Percentiles rank a stretch among this genome's conserved stretches.
phyloP scores from a whole-genome alignment of 345 rosid genomes.

The Hypericum perforatum region DNA sequence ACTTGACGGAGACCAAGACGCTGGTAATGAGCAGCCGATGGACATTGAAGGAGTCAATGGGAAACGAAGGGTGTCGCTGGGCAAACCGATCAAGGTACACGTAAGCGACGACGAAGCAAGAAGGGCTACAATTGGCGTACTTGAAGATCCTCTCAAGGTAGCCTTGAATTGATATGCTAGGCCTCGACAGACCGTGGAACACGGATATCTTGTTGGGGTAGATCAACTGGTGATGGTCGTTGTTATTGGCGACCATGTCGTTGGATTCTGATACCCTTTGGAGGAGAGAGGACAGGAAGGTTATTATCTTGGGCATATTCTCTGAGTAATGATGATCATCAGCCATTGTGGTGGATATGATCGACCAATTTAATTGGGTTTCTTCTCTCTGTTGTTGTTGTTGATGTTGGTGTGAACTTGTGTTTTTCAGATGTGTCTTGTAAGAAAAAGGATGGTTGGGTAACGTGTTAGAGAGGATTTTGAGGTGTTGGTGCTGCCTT shows the following conservation, averaged over 20 bases:
- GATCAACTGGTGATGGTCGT: slow-evolving; percentile 9
- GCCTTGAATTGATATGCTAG: slow-evolving; percentile 47
- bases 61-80: slow-evolving; percentile 60
- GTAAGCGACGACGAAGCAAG: slow-evolving; percentile 77
- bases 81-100: slow-evolving; percentile 80
- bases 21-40: slow-evolving; percentile 85
- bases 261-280: slow-evolving; percentile 63
- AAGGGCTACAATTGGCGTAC: slow-evolving; percentile 86
- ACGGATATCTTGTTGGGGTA: slow-evolving; percentile 43
- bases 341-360: too few species aligned
- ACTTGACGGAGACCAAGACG: slow-evolving; percentile 78
- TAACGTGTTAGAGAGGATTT: too few species aligned
- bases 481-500: too few species aligned
- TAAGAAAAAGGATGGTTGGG: too few species aligned
- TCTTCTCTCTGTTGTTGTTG: too few species aligned
- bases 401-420: too few species aligned
- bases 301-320: slow-evolving; percentile 39
- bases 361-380: too few species aligned
- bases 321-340: too few species aligned
- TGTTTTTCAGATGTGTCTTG: too few species aligned
- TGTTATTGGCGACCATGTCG: slow-evolving; percentile 14
- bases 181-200: slow-evolving; percentile 61
- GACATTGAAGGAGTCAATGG: slow-evolving; percentile 72
- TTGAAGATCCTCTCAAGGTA: slow-evolving; percentile 72
- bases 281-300: slow-evolving; percentile 64